Evolutionary conservation across 176 grass and related monocot species (phyloP).

Genomic region (Oryza meyeriana): DNA sequence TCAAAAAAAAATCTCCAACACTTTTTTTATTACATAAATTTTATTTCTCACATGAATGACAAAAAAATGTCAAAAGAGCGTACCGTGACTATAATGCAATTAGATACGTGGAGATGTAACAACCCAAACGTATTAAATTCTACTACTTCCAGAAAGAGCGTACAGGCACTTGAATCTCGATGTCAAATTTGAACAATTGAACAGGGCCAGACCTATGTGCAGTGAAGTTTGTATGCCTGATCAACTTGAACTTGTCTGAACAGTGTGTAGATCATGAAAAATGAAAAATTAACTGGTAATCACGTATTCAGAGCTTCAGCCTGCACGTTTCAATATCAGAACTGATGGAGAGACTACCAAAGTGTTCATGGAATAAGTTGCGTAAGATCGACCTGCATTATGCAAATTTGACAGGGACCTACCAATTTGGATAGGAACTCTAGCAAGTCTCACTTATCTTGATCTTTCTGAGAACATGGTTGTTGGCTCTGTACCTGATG

Average conservation of each 20-base stretch:
- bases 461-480: too few species aligned
- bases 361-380: constrained; percentile 7
- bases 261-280: not conserved
- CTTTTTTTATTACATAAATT: too few species aligned
- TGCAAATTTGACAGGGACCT: constrained; percentile 35
- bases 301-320: too few species aligned
- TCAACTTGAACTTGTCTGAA: not conserved
- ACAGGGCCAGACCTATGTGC: not conserved
- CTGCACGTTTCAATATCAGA: not conserved
- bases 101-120: not conserved
- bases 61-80: too few species aligned
- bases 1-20: too few species aligned
- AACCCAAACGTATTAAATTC: not conserved
- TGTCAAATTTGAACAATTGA: not conserved
- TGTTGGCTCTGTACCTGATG: too few species aligned
- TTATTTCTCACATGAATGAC: too few species aligned
- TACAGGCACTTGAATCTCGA: not conserved
- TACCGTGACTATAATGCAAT: not conserved
- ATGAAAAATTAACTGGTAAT: not conserved
- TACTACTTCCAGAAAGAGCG: not conserved
- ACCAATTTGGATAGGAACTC: constrained; percentile 13
- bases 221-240: not conserved
- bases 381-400: not conserved
- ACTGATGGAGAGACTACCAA: not conserved
- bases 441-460: not conserved